Evolutionary conservation across 202 grass and related monocot genomes (phyloP), one percentile per base, ranked within the genome.

Genomic region (Setaria italica): DNA sequence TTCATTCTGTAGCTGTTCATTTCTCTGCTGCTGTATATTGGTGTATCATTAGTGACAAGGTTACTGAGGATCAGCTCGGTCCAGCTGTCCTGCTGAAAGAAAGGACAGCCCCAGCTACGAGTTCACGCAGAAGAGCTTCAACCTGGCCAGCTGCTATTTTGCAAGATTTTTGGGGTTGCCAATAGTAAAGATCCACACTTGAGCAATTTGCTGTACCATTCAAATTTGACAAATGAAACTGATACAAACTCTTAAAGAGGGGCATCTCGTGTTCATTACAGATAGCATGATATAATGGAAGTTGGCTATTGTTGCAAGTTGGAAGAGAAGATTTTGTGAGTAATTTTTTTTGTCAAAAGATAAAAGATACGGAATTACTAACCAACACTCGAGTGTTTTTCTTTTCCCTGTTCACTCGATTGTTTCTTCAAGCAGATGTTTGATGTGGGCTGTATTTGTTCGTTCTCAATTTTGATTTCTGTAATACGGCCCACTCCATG

Each of bases 1-100:
- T 71, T 88, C 62, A 72, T 88, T 91, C 51, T 88, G 78, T 91
- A 91, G 89, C 66, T 82, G 46, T 85, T 74, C 34, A 67, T 78
- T 85, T 79, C 72, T 78, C 54, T 79, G 51, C 66, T 85, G 78
- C 37, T 91, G 89, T 91, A 91, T 85, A 91, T 88, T 88, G 78
- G 59, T 88, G 82, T 85, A 88, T 68, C 82, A 72, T 88, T 91
- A 88, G 85, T 91, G 81, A 82, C 72, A 85, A 78, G 78, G 72
- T 85, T 88, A 82, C 70, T 53, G 57, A 65, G 89, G 78, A 82
- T 77, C 85, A 78, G 50, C 66, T 91, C 9, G 89, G 82, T 88
- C 66, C 85, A 53, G 42, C 70, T 84, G 62, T 65, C 77, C 64
- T 55, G 34, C 35, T 85, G 77, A 91, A 91, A 66, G 75, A 66